Base-by-base conservation (phyloP, 768 basidiomycete genomes). In the Leccinum arenicola region DNA sequence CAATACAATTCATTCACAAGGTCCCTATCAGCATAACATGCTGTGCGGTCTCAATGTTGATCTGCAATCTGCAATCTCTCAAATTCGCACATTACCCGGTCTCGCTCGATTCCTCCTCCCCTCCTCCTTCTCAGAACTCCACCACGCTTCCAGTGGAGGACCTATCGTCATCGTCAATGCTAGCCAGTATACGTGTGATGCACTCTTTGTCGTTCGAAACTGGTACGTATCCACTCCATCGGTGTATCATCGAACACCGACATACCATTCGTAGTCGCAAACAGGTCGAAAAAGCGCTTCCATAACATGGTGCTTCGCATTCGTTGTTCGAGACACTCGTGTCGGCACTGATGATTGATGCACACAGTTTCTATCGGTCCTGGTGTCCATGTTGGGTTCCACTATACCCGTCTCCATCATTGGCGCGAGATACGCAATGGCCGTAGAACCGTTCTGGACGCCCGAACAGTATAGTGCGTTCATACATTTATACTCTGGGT, bases 401-500 rank as follows among this genome's bases (percentile, higher is more conserved):
- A 91, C 89, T 0, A 83, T 92, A 33, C 90, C 91, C 0, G 84
- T 92, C 25, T 88, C 92, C 1, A 82, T 94, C 56, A 74, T 93
- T 11, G 92, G 92, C 0, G 79, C 83, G 1, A 80, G 82, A 6
- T 93, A 82, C 63, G 88, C 91, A 3, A 93, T 95, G 88, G 77
- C 80, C 0, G 77, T 87, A 14, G 70, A 82, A 0, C 91, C 91
- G 3, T 92, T 94, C 71, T 95, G 94, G 93, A 82, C 77, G 27
- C 91, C 93, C 0, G 84, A 85, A 38, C 88, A 92, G 68, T 94
- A 86, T 65, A 87, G 91, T 90, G 60, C 45, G 85, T 63, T 17
- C 6, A 43, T 40, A 38, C 2, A 36, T 6, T 21, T 11, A 21
- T 25, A 29, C 23, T 9, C 23, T 2, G n/a, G 33, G 12, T 36